Evolutionary conservation across 1,284 basidiomycete genomes (phyloP), one percentile per base, ranked within the genome.

Genomic region (Cryptococcus sp.): DNA sequence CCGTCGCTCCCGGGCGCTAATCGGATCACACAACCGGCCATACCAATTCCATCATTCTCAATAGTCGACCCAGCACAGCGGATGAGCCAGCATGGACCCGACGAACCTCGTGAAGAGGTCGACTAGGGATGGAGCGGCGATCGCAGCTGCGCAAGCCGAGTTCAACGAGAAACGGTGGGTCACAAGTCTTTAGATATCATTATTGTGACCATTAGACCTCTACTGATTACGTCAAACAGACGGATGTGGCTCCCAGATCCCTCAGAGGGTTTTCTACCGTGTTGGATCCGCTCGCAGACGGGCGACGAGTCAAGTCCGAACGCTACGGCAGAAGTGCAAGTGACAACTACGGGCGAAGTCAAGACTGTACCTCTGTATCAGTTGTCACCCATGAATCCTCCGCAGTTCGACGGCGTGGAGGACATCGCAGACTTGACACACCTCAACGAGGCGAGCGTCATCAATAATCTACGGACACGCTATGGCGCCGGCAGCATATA

Each of bases 351-450:
- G 0, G 73, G 71, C 0, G 77, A 78, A 52, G 65, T 73, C 22
- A 59, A 89, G 50, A 85, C 80, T 57, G 84, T 94, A 7, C 87
- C 88, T 3, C 81, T 91, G 55, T 88, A 90, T 67, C 84, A 86
- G 20, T 79, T 94, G 46, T 92, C 88, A 67, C 93, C 93, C 82
- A 94, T 95, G 91, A 99, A 99, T 72, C 96, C 95, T 15, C 95
- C 95, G 47, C 96, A 97, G 80, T 99, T 99, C 76, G 94, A 99
- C 80, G 86, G 92, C 49, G 94, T 93, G 3, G 93, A 95, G 67
- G 96, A 99, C 79, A 99, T 99, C 69, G 96, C 96, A 47, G 94
- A 99, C 79, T 83, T 99, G 63, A 99, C 96, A 1, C 97, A 94
- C 79, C 82, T 99, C 61, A 99, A 99, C 77, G 96, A 99, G 83